A percentile compares a stretch with the other conserved stretches of the same genome.
phyloP scores from a whole-genome alignment of 805 yeast genomes.

The Isabelozyma gotoi region DNA sequence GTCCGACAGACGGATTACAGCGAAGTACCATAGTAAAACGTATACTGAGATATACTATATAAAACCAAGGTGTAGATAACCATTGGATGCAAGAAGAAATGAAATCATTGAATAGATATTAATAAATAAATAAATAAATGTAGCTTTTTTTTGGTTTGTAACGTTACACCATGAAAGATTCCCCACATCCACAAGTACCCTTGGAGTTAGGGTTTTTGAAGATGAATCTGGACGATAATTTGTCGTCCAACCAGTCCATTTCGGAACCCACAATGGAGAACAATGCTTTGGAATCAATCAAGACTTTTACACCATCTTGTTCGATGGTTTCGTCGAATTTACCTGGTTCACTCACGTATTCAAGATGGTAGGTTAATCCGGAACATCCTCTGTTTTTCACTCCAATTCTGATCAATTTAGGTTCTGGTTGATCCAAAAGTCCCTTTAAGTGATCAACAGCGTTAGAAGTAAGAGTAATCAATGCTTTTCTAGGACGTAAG shows the following conservation, averaged over 20 bases:
- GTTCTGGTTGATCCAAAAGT: conserved; percentile 76
- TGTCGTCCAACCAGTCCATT: conserved; percentile 98
- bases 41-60: too few relatives aligned
- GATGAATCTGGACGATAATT: conserved; percentile 82
- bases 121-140: not conserved
- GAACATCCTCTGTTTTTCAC: conserved; percentile 98
- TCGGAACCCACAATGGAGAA: conserved; percentile 95
- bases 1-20: not conserved
- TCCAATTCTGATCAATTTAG: conserved; percentile 86
- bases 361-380: conserved; percentile 87
- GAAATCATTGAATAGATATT: not conserved
- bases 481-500: conserved; percentile 85
- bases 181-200: conserved; percentile 99
- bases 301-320: conserved; percentile 90
- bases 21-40: too few relatives aligned
- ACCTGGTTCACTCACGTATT: conserved; percentile 87
- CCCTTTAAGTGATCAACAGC: conserved; percentile 73
- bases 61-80: not conserved
- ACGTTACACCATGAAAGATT: conserved; percentile 86
- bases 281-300: conserved; percentile 93
- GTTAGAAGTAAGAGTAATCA: conserved; percentile 72
- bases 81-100: not conserved
- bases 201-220: conserved; percentile 95
- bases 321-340: conserved; percentile 91
- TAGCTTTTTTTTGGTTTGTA: not conserved